A percentile compares a stretch with the other conserved stretches of the same genome.
phyloP scores from a whole-genome alignment of 805 yeast species.

The Kazachstania bromeliacearum region DNA sequence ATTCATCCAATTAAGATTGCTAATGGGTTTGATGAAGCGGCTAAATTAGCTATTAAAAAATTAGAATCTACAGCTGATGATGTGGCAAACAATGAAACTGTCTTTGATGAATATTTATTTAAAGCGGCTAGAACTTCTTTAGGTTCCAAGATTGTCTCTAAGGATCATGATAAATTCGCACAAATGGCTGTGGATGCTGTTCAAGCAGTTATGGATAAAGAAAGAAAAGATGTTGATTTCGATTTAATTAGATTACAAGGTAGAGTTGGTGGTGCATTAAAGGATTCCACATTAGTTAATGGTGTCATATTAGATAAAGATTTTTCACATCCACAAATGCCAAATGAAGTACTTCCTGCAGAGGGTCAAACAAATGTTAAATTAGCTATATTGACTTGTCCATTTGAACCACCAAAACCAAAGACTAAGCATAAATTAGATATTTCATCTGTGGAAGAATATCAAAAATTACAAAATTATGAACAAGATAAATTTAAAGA shows the following conservation, averaged over 20 bases:
- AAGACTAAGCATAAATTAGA: conserved; percentile 96
- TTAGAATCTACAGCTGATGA: conserved; percentile 69
- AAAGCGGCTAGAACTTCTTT: conserved; percentile 91
- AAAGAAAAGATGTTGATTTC: conserved; percentile 91
- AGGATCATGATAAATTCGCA: conserved; percentile 88
- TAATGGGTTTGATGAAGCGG: conserved; percentile 95
- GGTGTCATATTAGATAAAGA: conserved; percentile 96
- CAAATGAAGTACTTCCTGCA: conserved; percentile 45
- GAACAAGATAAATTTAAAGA: conserved; percentile 85
- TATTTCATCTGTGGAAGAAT: conserved; percentile 89
- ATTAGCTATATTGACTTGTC: conserved; percentile 92
- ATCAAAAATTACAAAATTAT: conserved; percentile 78
- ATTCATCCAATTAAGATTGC: conserved; percentile 96
- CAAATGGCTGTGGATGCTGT: conserved; percentile 97
- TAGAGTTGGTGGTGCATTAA: conserved; percentile 88
- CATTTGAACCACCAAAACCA: conserved; percentile 99
- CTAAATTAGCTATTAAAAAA: conserved; percentile 75
- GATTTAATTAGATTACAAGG: conserved; percentile 94
- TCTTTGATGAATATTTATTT: conserved; percentile 44
- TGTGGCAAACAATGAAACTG: conserved; percentile 31
- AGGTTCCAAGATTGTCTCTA: conserved; percentile 92
- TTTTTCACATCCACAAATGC: conserved; percentile 98
- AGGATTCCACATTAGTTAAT: conserved; percentile 72
- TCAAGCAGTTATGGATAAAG: conserved; percentile 80
- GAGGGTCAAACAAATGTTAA: conserved; percentile 52